Percentiles rank a stretch among this genome's conserved stretches.
Evolutionary conservation across 2,329 filamentous ascomycete species (phyloP).

Genomic region (Fusarium pseudograminearum): DNA sequence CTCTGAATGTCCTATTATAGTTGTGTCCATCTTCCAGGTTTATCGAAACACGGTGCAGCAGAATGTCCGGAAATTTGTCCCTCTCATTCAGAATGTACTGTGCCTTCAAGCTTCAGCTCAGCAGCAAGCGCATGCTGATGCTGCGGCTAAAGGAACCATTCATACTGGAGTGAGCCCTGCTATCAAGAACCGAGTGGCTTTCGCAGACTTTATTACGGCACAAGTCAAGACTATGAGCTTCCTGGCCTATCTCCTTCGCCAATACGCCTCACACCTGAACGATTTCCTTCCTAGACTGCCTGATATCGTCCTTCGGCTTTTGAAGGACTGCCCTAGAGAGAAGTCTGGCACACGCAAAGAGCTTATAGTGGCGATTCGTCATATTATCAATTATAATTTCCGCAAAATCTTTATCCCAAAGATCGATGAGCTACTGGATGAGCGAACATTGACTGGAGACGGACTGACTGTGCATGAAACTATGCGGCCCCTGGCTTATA

Average conservation of each 20-base stretch:
- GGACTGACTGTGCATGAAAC: constrained; percentile 97
- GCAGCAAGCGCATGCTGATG: constrained; percentile 89
- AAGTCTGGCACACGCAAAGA: constrained; percentile 96
- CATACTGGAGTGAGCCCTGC: constrained; percentile 94
- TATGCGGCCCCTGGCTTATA: constrained; percentile 94
- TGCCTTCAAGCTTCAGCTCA: constrained; percentile 92
- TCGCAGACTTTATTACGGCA: constrained; percentile 96
- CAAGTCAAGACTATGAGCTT: constrained; percentile 99
- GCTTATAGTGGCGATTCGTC: constrained; percentile 92
- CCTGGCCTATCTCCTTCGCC: constrained; percentile 88
- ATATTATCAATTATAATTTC: constrained; percentile 99
- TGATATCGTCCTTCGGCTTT: constrained; percentile 86
- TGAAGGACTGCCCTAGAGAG: constrained; percentile 94
- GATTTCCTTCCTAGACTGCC: constrained; percentile 91
- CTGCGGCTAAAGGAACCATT: constrained; percentile 79
- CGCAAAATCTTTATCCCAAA: constrained; percentile 93
- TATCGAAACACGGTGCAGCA: constrained; percentile 82
- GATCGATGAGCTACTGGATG: constrained; percentile 94
- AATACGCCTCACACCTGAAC: constrained; percentile 86
- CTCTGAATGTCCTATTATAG: constrained; percentile 97
- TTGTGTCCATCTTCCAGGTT: constrained; percentile 97
- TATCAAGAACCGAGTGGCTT: constrained; percentile 92
- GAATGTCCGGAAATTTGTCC: constrained; percentile 93
- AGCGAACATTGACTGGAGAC: constrained; percentile 93
- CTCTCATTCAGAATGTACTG: constrained; percentile 90